Conservation (phyloP, 208 protist genomes). For the Endotrypanum monterogeii region DNA sequence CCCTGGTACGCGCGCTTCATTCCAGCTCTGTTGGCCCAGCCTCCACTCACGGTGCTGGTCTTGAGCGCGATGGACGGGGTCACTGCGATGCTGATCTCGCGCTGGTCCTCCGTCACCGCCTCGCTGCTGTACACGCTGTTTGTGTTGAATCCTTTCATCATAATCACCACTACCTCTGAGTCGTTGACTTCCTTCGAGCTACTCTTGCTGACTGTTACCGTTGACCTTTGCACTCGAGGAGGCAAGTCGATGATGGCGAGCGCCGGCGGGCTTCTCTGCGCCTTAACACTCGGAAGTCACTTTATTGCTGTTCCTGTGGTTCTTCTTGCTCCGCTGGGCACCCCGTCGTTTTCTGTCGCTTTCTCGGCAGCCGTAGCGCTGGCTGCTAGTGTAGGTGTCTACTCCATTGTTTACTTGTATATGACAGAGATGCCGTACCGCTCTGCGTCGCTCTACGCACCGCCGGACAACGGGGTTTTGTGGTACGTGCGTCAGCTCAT, state of each 20-base stretch:
- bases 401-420: slow-evolving; percentile 37
- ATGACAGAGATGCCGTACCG: slow-evolving; percentile 17
- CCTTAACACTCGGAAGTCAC: slow-evolving; percentile 38
- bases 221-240: slow-evolving; percentile 37
- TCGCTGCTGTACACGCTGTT: slow-evolving; percentile 66
- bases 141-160: slow-evolving; percentile 63
- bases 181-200: slow-evolving; percentile 65
- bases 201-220: slow-evolving; percentile 45
- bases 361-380: slow-evolving; percentile 17
- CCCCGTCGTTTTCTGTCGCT: slow-evolving; percentile 10
- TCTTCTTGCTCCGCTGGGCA: slow-evolving; percentile 59
- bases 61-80: slow-evolving; percentile 66
- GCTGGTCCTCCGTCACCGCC: slow-evolving; percentile 40
- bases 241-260: not conserved
- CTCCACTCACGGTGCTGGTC: slow-evolving; percentile 36
- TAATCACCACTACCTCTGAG: slow-evolving; percentile 45
- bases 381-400: slow-evolving; percentile 19
- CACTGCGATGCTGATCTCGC: slow-evolving; percentile 55
- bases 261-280: slow-evolving; percentile 31
- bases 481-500: slow-evolving; percentile 83
- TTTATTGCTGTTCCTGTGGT: slow-evolving; percentile 62
- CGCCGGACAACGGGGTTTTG: slow-evolving; percentile 67
- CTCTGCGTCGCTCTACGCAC: slow-evolving; percentile 57
- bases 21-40: slow-evolving; percentile 32
- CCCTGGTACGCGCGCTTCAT: slow-evolving; percentile 76